Evolutionary conservation across 768 basidiomycete species (phyloP).

Genomic region (Inosperma sp.): DNA sequence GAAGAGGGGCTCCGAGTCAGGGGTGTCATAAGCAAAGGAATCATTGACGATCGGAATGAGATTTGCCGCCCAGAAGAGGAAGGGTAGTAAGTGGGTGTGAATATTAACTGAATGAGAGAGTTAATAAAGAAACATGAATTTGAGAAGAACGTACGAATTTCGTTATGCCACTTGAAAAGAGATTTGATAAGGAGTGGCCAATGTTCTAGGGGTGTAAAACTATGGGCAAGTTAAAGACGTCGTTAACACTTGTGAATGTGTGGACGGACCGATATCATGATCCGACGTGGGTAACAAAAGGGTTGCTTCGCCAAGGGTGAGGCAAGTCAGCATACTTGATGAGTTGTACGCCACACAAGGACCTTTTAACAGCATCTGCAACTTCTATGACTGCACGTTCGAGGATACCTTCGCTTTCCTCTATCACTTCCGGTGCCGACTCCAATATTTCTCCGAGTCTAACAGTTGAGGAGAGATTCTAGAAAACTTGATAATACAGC

Average conservation of each 20-base stretch:
- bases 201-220: slow-evolving; percentile 83
- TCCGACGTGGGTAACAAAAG: slow-evolving; percentile 63
- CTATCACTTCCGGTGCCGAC: slow-evolving; percentile 42
- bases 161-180: slow-evolving; percentile 79
- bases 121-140: background rate
- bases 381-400: slow-evolving; percentile 53
- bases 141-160: slow-evolving; percentile 59
- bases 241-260: background rate
- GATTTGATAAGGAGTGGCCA: slow-evolving; percentile 82
- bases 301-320: slow-evolving; percentile 74
- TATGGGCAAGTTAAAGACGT: slow-evolving; percentile 22
- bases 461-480: slow-evolving; percentile 51
- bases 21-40: slow-evolving; percentile 41
- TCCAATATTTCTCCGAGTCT: slow-evolving; percentile 47
- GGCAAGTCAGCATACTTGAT: slow-evolving; percentile 75
- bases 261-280: slow-evolving; percentile 67
- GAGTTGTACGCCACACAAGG: slow-evolving; percentile 58
- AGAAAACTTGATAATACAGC: slow-evolving; percentile 52
- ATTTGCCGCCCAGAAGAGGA: slow-evolving; percentile 57
- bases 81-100: slow-evolving; percentile 85
- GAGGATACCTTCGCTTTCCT: slow-evolving; percentile 53
- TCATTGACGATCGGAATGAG: slow-evolving; percentile 34
- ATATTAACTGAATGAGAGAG: slow-evolving; percentile 66
- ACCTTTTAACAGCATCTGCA: slow-evolving; percentile 53
- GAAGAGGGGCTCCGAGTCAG: slow-evolving; percentile 66